phyloP scores from a whole-genome alignment of 2,329 filamentous ascomycete species.

The Plectosphaerella sp. region DNA sequence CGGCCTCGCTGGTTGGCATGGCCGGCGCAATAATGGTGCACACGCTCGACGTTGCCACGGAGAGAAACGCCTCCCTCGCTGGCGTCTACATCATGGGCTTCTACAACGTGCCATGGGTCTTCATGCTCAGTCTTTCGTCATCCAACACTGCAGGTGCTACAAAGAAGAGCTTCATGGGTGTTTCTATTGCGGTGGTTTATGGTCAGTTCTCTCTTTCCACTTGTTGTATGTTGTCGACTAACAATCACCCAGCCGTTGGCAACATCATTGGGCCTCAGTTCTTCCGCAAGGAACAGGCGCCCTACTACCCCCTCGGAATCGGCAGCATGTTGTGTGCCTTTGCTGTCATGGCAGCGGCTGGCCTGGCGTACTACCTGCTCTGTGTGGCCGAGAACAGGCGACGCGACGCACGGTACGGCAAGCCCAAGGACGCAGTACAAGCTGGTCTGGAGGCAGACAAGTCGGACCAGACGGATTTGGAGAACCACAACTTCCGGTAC shows the following conservation, averaged over 20 bases:
- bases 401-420: slow-evolving; percentile 7
- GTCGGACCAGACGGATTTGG: slow-evolving; percentile 8
- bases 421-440: slow-evolving; percentile 4
- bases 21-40: slow-evolving; percentile 20
- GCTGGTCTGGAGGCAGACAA: slow-evolving; percentile 9
- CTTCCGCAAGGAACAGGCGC: slow-evolving; percentile 19
- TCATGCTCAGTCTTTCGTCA: slow-evolving; percentile 21
- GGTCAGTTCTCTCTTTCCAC: background rate
- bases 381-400: slow-evolving; percentile 18
- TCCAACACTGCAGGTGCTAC: slow-evolving; percentile 23
- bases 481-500: slow-evolving; percentile 11
- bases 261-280: slow-evolving; percentile 25
- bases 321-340: slow-evolving; percentile 20
- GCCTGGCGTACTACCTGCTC: slow-evolving; percentile 14
- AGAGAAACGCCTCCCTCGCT: slow-evolving; percentile 19
- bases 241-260: slow-evolving; percentile 14
- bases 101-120: slow-evolving; percentile 24
- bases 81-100: slow-evolving; percentile 27
- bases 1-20: slow-evolving; percentile 15
- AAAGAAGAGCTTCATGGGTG: slow-evolving; percentile 23
- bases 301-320: slow-evolving; percentile 21
- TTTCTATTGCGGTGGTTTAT: slow-evolving; percentile 22
- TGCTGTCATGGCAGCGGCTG: slow-evolving; percentile 15
- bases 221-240: too few relatives aligned
- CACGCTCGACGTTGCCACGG: slow-evolving; percentile 9